These are phyloP conservation scores for Penicillium mononematosum DNA, from an alignment of 495 filamentous ascomycete genomes.

Conservation along the genomic window DNA sequence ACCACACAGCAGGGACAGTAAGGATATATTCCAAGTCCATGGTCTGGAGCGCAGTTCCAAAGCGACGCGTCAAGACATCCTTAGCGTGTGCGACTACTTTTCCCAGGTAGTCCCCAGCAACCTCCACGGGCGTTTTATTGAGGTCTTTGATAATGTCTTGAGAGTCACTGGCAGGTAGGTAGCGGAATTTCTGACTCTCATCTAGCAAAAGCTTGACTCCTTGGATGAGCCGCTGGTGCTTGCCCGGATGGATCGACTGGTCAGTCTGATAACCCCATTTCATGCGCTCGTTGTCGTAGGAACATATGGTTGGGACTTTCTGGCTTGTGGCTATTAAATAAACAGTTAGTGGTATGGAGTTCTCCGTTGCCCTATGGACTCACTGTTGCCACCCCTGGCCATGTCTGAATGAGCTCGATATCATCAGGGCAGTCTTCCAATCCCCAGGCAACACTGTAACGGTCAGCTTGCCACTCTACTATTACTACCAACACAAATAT, in stretches of 20 bases:
- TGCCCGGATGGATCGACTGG: neutral
- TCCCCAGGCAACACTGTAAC: constrained; percentile 24
- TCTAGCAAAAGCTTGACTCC: constrained; percentile 45
- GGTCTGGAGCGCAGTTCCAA: constrained; percentile 20
- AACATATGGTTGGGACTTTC: constrained; percentile 51
- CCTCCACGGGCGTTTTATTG: constrained; percentile 33
- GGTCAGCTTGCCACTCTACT: constrained; percentile 25
- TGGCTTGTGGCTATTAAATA: constrained; percentile 29
- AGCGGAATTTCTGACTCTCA: constrained; percentile 19
- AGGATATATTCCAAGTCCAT: constrained; percentile 40
- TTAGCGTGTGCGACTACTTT: constrained; percentile 40
- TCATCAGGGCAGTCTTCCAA: constrained; percentile 24
- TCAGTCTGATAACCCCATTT: constrained; percentile 47
- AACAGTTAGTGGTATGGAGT: neutral
- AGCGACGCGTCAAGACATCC: constrained; percentile 28
- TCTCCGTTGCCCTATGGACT: constrained; percentile 1
- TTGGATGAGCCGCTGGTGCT: constrained; percentile 17
- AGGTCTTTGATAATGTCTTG: constrained; percentile 18
- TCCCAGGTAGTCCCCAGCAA: constrained; percentile 43
- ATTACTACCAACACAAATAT: constrained; percentile 14
- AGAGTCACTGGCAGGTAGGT: constrained; percentile 18
- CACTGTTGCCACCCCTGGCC: constrained; percentile 34
- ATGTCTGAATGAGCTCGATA: constrained; percentile 36
- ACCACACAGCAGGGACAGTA: constrained; percentile 58
- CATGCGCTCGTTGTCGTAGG: constrained; percentile 31